Evolutionary conservation across 2,329 filamentous ascomycete genomes (phyloP).

Genomic region (Penicillium sp.): DNA sequence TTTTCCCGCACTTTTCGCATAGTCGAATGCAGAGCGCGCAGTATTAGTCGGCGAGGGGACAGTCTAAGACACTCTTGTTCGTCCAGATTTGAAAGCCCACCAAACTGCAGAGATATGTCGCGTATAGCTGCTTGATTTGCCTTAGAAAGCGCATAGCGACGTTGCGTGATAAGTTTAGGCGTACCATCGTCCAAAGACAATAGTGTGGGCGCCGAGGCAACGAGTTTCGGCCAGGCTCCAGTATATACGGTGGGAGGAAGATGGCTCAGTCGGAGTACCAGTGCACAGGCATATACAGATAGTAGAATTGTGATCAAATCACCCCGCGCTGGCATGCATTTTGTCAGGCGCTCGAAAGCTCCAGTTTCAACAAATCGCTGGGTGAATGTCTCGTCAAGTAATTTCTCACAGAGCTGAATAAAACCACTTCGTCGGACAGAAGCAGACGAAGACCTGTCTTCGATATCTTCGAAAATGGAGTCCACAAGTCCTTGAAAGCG

Average conservation of each 20-base stretch:
- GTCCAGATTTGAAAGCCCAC: slow-evolving; percentile 22
- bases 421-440: slow-evolving; percentile 52
- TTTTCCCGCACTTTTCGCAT: slow-evolving; percentile 31
- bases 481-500: slow-evolving; percentile 55
- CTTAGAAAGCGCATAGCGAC: slow-evolving; percentile 26
- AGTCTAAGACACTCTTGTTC: slow-evolving; percentile 18
- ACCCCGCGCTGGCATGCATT: slow-evolving; percentile 55
- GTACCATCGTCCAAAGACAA: slow-evolving; percentile 29
- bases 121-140: slow-evolving; percentile 27
- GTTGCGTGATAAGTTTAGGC: slow-evolving; percentile 19
- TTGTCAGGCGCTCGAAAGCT: slow-evolving; percentile 65
- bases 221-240: slow-evolving; percentile 29
- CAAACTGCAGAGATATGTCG: slow-evolving; percentile 22
- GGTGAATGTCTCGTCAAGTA: slow-evolving; percentile 40
- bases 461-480: slow-evolving; percentile 57
- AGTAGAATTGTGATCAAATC: slow-evolving; percentile 45
- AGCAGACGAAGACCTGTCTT: slow-evolving; percentile 42
- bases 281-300: slow-evolving; percentile 28
- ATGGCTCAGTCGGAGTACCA: slow-evolving; percentile 26
- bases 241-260: slow-evolving; percentile 26
- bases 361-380: slow-evolving; percentile 67
- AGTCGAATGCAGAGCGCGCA: slow-evolving; percentile 30
- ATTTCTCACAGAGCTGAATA: slow-evolving; percentile 53
- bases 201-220: slow-evolving; percentile 25
- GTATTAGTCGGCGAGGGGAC: slow-evolving; percentile 30